A percentile compares a stretch with the other conserved stretches of the same genome.
These are phyloP conservation scores for Penicillium sp. DNA, from an alignment of 2,329 filamentous ascomycete genomes.

Conservation along the genomic window DNA sequence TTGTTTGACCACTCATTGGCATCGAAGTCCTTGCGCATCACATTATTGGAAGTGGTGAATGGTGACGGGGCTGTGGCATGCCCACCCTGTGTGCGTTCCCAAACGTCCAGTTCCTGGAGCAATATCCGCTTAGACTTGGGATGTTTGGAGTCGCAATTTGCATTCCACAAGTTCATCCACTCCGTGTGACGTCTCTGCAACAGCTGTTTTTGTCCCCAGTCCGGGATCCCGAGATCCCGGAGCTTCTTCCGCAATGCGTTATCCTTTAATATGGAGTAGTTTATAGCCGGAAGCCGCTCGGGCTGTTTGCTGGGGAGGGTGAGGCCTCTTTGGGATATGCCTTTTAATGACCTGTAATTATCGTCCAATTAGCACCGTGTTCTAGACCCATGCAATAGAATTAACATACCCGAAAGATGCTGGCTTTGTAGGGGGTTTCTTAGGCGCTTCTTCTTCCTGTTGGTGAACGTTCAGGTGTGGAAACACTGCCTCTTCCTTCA, in stretches of 20 bases:
- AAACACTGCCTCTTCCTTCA: constrained; percentile 78
- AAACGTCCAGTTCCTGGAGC: constrained; percentile 74
- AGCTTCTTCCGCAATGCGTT: constrained; percentile 76
- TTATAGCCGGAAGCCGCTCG: constrained; percentile 74
- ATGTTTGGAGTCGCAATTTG: constrained; percentile 82
- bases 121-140: constrained; percentile 72
- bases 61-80: constrained; percentile 44
- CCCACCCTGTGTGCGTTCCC: constrained; percentile 81
- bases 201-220: constrained; percentile 64
- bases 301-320: constrained; percentile 39
- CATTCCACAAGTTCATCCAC: constrained; percentile 95
- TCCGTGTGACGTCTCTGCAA: constrained; percentile 82
- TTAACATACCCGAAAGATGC: constrained; percentile 30
- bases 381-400: neutral
- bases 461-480: constrained; percentile 71
- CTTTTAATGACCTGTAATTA: constrained; percentile 25
- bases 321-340: constrained; percentile 17
- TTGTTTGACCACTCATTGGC: constrained; percentile 70
- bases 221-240: constrained; percentile 73
- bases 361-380: constrained; percentile 19
- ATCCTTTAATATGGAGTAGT: constrained; percentile 86
- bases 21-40: constrained; percentile 90
- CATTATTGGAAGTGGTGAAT: constrained; percentile 36
- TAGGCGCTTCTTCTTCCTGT: constrained; percentile 2
- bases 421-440: constrained; percentile 17